Percentiles rank a stretch among this genome's conserved stretches.
These are phyloP conservation scores for Chytridiales sp. DNA, from an alignment of 371 early-diverging fungal genomes.

Conservation along the genomic window DNA sequence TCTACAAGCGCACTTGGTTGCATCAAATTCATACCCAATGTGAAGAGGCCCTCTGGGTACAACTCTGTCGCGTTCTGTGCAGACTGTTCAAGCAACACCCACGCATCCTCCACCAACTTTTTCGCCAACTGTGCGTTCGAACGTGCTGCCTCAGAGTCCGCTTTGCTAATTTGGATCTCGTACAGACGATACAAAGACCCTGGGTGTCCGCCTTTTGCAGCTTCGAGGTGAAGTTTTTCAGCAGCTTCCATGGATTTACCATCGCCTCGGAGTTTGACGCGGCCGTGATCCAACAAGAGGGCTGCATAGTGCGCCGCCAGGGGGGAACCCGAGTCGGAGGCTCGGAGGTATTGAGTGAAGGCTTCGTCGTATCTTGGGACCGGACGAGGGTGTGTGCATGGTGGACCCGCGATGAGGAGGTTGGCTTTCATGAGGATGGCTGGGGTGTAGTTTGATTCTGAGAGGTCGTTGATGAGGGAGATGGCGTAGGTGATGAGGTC, in stretches of 20 bases:
- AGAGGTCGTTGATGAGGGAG: background rate
- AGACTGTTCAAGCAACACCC: background rate
- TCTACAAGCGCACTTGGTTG: too few species aligned
- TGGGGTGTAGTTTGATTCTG: background rate
- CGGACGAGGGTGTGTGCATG: background rate
- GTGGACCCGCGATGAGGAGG: slow-evolving; percentile 5
- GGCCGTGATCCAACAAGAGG: slow-evolving; percentile 14
- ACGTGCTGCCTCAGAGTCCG: background rate
- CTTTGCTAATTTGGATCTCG: background rate
- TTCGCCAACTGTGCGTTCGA: background rate
- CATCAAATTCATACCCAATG: too few species aligned
- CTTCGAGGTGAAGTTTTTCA: background rate
- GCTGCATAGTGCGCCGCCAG: slow-evolving; percentile 16
- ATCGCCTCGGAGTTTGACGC: background rate
- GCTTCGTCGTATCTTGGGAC: background rate
- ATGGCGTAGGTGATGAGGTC: slow-evolving; percentile 1
- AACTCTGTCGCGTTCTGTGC: background rate
- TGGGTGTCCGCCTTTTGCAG: slow-evolving; percentile 5
- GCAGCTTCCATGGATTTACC: background rate
- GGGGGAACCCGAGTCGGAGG: slow-evolving; percentile 4
- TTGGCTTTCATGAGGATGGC: slow-evolving; percentile 11
- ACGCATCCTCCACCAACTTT: background rate
- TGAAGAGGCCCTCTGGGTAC: background rate
- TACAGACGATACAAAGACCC: slow-evolving; percentile 5
- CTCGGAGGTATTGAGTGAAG: slow-evolving; percentile 14